phyloP scores from a whole-genome alignment of 352 stramenopile species.

The Thraustochytrium sp. region DNA sequence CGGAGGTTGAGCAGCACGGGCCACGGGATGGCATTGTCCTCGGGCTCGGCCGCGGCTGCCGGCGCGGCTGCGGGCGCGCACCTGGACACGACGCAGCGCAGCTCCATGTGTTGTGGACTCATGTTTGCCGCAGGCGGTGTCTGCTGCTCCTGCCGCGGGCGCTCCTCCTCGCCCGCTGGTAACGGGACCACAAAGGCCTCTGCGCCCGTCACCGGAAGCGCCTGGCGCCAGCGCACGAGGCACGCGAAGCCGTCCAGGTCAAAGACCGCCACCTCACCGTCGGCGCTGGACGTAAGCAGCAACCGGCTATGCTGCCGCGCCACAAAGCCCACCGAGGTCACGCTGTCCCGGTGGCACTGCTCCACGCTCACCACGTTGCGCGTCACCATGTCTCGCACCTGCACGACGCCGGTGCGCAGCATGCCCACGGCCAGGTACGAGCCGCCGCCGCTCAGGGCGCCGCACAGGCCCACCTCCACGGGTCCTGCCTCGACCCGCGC shows the following conservation, averaged over 20 bases:
- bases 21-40: neutral
- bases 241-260: neutral
- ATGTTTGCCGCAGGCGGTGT: too few relatives aligned
- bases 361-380: neutral
- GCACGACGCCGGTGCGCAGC: neutral
- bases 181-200: neutral
- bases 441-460: neutral
- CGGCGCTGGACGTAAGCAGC: neutral
- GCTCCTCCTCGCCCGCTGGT: neutral
- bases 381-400: conserved; percentile 5
- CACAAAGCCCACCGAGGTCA: conserved; percentile 1
- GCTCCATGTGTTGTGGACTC: too few relatives aligned
- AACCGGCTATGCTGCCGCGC: neutral
- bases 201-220: neutral
- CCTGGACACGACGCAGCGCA: too few relatives aligned
- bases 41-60: too few relatives aligned
- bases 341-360: neutral
- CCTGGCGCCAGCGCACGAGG: neutral
- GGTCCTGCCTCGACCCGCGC: neutral
- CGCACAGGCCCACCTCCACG: neutral
- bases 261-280: neutral
- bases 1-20: neutral
- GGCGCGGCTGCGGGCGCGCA: too few relatives aligned
- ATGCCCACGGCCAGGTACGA: conserved; percentile 8
- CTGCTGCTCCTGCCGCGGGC: too few relatives aligned